Conservation (phyloP, 352 stramenopile species). For the Phytophthora sansomeana region DNA sequence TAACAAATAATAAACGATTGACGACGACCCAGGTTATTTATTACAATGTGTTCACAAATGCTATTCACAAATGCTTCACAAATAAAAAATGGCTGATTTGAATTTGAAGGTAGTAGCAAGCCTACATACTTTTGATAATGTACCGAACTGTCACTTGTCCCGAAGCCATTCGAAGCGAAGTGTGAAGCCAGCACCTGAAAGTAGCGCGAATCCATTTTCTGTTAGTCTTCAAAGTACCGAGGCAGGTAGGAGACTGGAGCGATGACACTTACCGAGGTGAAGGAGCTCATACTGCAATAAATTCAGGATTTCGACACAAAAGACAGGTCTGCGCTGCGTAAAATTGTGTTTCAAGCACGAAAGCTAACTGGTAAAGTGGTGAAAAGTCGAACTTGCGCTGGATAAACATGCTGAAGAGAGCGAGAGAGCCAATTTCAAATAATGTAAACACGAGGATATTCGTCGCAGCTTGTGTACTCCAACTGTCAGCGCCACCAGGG, state of each 20-base stretch:
- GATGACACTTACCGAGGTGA: constrained; percentile 7
- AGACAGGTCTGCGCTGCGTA: background rate
- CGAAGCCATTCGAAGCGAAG: constrained; percentile 8
- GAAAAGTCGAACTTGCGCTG: background rate
- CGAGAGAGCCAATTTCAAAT: background rate
- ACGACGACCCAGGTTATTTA: too few species aligned
- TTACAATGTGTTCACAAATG: too few species aligned
- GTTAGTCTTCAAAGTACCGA: background rate
- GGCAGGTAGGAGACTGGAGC: too few species aligned
- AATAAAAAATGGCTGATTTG: too few species aligned
- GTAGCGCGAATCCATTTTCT: background rate
- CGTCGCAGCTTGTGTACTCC: background rate
- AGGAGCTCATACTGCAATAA: background rate
- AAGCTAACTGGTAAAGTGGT: background rate
- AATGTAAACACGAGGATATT: background rate
- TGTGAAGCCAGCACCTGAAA: constrained; percentile 8
- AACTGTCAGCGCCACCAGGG: constrained; percentile 3
- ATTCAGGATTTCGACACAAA: background rate
- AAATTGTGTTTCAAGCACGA: background rate
- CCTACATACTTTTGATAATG: too few species aligned
- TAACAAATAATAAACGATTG: too few species aligned
- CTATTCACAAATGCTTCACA: too few species aligned
- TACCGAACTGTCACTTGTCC: too few species aligned
- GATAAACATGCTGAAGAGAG: background rate
- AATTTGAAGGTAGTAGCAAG: too few species aligned